phyloP scores from a whole-genome alignment of 2,329 filamentous ascomycete species.

The Zarea fungicola region DNA sequence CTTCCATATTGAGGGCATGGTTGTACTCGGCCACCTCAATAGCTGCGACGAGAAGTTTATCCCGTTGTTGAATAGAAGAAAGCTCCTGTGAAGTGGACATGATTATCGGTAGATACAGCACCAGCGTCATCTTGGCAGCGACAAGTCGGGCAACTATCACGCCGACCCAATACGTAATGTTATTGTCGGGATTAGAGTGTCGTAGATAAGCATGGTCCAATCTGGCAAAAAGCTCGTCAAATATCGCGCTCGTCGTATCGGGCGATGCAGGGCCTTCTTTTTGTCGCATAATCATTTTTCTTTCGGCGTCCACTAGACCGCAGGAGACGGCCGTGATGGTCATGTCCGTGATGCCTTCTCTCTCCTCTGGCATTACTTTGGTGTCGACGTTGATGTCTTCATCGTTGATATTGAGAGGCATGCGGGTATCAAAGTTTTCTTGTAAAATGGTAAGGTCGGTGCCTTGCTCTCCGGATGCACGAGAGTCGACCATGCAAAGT shows the following conservation, averaged over 20 bases:
- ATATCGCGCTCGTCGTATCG: slow-evolving; percentile 37
- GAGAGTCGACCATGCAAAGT: slow-evolving; percentile 53
- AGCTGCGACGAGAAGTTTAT: slow-evolving; percentile 43
- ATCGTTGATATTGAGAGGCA: slow-evolving; percentile 56
- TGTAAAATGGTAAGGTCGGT: slow-evolving; percentile 43
- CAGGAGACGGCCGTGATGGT: slow-evolving; percentile 34
- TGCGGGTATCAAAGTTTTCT: slow-evolving; percentile 45
- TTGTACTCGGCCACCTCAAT: slow-evolving; percentile 54
- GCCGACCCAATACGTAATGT: slow-evolving; percentile 34
- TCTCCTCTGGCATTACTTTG: slow-evolving; percentile 39
- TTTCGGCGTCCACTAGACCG: slow-evolving; percentile 30
- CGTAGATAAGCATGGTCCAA: slow-evolving; percentile 40
- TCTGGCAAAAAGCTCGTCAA: slow-evolving; percentile 40
- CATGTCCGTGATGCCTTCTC: slow-evolving; percentile 50
- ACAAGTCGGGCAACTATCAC: slow-evolving; percentile 39
- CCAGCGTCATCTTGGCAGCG: slow-evolving; percentile 48
- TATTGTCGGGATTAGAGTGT: slow-evolving; percentile 26
- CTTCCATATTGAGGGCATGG: slow-evolving; percentile 47
- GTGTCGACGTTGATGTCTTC: slow-evolving; percentile 44
- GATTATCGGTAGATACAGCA: slow-evolving; percentile 48
- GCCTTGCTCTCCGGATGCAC: slow-evolving; percentile 56
- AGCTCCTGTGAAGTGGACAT: slow-evolving; percentile 35
- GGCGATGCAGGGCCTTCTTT: slow-evolving; percentile 24
- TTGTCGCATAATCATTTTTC: slow-evolving; percentile 31
- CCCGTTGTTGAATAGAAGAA: slow-evolving; percentile 33